Evolutionary conservation across 768 basidiomycete species (phyloP), one percentile per base, ranked within the genome.

Genomic region (Tricholoma furcatifolium): DNA sequence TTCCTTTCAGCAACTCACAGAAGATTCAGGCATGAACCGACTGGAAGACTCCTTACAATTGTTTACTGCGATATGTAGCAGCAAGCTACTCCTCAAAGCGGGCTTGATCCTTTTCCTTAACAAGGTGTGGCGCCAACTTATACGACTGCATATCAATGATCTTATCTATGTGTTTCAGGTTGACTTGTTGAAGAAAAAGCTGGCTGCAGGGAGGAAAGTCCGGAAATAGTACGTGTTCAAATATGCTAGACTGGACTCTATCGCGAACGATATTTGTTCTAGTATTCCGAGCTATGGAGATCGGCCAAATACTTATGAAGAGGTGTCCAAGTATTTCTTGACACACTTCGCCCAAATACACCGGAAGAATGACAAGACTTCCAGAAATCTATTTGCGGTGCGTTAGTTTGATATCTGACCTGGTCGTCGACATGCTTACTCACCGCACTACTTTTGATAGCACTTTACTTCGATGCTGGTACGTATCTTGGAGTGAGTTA

Each of bases 261-360:
- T n/a, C 14, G 20, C 32, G 14, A 10, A 45, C 23, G 8, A 40
- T 24, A 17, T 50, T 39, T 54, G 30, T 24, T 42, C 56, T 58
- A 90, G 87, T 65, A 89, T 91, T 60, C 81, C 89, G 31, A 91
- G 88, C 11, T 91, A 84, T 58, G 87, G 85, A 32, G 82, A 88
- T 54, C 82, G 88, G 35, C 67, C 77, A 20, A 91, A 92, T 65
- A 84, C 84, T 58, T 89, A 83, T 61, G 87, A 90, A 49, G 81
- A 82, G 6, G 88, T 88, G 17, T 82, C 88, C 31, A 82, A 87
- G 61, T 93, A 92, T 70, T 92, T 93, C 78, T 84, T 87, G 7
- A 84, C 87, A 21, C 91, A 92, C 61, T 93, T 92, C 69, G 69
- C 85, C 57, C 88, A 91, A 67, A 83, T 88, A 14, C 88, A 91